Base-by-base conservation (phyloP, 441 rosid species). In the Euphorbia celastroides region DNA sequence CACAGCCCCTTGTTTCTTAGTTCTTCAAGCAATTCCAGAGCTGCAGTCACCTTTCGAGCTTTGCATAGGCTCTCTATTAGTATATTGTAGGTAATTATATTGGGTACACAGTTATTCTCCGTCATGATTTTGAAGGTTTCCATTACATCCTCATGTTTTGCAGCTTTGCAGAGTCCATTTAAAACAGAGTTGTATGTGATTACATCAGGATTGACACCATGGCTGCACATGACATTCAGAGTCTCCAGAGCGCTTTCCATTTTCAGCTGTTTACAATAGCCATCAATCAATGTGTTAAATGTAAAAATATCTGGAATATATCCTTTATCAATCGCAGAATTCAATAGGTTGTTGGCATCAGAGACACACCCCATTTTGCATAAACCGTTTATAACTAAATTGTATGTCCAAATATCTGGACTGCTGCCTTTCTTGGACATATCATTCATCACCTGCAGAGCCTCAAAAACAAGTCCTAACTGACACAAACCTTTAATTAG, bases 351-450 rank as follows among this genome's bases (percentile, higher is more conserved):
- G 72, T 73, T 73, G 59, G 94, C 97, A 87, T 88, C 98, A 70
- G 90, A 79, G 69, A 89, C 81, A 31, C 93, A 86, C n/a, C 96
- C 97, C 88, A 92, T 86, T 83, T 92, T 94, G 82, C 97, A 88
- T 34, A 94, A 80, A 63, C 97, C 98, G 67, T 88, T 87, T 23
- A 89, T 78, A 27, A 94, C 76, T 59, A 89, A 74, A 75, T 94
- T 92, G 72, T 88, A 94, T 63, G 97, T 89, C 84, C 92, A 88
- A 42, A 92, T 77, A 66, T 89, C 79, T 0, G 96, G 96, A 64
- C 71, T 67, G 70, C 82, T 81, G 70, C 90, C 92, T 63, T 81
- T 77, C 70, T 78, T 77, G 54, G 82, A 70, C 93, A 94, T 89
- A 74, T 88, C 86, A 65, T 78, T 80, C 84, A 87, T 84, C 64